phyloP scores from a whole-genome alignment of 208 protist genomes.

The Crithidia mellificae region DNA sequence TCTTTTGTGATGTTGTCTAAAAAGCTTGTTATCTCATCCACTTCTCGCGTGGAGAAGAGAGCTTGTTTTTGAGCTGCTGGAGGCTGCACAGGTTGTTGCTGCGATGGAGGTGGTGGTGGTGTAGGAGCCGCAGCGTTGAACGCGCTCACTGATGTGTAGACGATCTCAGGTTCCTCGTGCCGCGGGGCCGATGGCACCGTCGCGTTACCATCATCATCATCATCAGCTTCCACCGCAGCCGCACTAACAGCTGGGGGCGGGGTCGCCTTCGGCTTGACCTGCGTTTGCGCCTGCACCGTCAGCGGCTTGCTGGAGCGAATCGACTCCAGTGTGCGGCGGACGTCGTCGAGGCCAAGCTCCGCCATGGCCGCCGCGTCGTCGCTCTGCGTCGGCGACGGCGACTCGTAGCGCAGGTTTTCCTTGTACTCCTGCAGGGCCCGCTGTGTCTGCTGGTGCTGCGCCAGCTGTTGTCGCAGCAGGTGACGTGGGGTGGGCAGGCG shows the following conservation, averaged over 20 bases:
- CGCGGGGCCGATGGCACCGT: background rate
- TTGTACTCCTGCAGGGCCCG: slow-evolving; percentile 52
- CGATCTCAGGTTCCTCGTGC: slow-evolving; percentile 3
- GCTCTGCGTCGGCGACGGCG: slow-evolving; percentile 15
- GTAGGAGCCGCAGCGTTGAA: background rate
- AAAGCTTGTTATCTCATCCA: slow-evolving; percentile 53
- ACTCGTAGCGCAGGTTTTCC: slow-evolving; percentile 26
- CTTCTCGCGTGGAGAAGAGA: background rate
- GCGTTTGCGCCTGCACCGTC: slow-evolving; percentile 8
- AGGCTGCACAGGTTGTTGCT: background rate
- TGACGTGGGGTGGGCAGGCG: slow-evolving; percentile 48
- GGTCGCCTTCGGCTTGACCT: background rate
- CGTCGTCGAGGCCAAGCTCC: slow-evolving; percentile 33
- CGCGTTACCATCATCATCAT: too few species aligned
- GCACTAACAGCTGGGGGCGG: background rate
- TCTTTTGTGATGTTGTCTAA: slow-evolving; percentile 80
- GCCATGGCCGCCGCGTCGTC: slow-evolving; percentile 31
- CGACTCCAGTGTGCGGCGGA: slow-evolving; percentile 34
- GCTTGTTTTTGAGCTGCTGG: background rate
- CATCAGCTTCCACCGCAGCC: too few species aligned
- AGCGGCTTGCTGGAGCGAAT: slow-evolving; percentile 40
- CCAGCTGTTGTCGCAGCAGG: slow-evolving; percentile 60
- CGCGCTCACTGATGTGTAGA: slow-evolving; percentile 13
- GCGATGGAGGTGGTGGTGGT: background rate
- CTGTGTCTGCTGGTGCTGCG: slow-evolving; percentile 69